Conservation (phyloP, 306 rosid species). For the Gynostemma pentaphyllum region DNA sequence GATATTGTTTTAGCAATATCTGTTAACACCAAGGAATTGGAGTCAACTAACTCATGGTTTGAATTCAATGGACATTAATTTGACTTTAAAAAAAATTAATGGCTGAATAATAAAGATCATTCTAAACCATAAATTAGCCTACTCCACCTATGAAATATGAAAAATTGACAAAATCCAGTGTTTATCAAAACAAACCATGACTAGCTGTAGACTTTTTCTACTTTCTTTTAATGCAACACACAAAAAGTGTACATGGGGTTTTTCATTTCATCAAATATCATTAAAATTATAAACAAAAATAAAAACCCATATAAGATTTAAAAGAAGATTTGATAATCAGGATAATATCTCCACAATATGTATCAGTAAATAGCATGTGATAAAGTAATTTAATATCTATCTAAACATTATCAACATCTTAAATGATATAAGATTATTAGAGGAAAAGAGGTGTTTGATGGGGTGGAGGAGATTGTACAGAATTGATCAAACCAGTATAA, state of each 20-base stretch:
- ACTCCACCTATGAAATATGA: background rate
- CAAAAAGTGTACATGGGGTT: background rate
- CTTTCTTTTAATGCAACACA: background rate
- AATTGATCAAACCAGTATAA: background rate
- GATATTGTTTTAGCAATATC: background rate
- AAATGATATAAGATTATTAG: background rate
- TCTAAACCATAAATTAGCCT: background rate
- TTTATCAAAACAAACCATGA: background rate
- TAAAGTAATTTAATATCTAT: background rate
- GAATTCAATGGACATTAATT: background rate
- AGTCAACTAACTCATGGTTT: conserved; percentile 8
- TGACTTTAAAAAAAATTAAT: background rate
- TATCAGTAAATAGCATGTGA: background rate
- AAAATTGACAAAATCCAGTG: background rate
- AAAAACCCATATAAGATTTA: no score
- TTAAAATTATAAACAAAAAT: no score
- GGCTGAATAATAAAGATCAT: background rate
- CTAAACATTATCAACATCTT: background rate
- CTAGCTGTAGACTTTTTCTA: background rate
- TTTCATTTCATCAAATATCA: background rate
- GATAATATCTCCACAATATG: background rate
- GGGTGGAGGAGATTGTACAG: background rate
- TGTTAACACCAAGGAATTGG: conserved; percentile 8
- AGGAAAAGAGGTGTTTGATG: background rate
- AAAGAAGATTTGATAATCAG: background rate